Evolutionary conservation across 164 flowering plant genomes (phyloP), one percentile per base, ranked within the genome.

Genomic region (Houttuynia cordata): DNA sequence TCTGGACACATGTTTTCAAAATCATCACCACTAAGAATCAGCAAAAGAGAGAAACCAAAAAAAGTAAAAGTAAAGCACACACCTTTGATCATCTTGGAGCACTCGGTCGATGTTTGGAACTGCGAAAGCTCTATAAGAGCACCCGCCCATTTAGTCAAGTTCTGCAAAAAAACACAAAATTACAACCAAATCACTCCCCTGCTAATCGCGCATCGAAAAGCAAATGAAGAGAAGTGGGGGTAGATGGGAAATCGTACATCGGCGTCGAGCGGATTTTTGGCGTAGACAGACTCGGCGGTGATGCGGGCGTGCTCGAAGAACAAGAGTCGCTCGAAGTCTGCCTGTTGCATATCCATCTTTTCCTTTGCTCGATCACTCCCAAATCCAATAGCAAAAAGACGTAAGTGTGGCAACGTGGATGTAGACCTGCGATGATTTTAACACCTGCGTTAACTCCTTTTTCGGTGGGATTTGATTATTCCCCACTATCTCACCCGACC

Each of bases 61-160:
- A 18, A 17, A 30, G 12, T 19, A 54, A 24, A 54, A 10, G 34
- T 23, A 54, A 24, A 45, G 49, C 2, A 0, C 13, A 10, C 63
- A 87, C 98, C 96, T 70, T 42, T 45, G 56, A 88, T 70, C 88
- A 91, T 75, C 70, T 64, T 70, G 72, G 77, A 79, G 8, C 87
- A 78, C 0, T 85, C 92, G 0, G 75, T 23, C 20, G 71, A 66
- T 42, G 53, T 71, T 63, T 82, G 90, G 58, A 83, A 88, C 76
- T 81, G 88, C 0, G 96, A 80, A 24, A 91, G 62, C 75, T 88
- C 94, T 45, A 91, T 64, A 62, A 91, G 70, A 53, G 91, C 90
- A 24, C 91, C 91, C 45, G 84, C 97, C 97, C 97, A 91, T 57
- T 81, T 78, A 20, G 88, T 81, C 70, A 91, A 67, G 47, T 88